These are phyloP conservation scores for Hemisphaericaspora lyxosophila DNA, from an alignment of 1,139 yeast genomes.

Conservation along the genomic window DNA sequence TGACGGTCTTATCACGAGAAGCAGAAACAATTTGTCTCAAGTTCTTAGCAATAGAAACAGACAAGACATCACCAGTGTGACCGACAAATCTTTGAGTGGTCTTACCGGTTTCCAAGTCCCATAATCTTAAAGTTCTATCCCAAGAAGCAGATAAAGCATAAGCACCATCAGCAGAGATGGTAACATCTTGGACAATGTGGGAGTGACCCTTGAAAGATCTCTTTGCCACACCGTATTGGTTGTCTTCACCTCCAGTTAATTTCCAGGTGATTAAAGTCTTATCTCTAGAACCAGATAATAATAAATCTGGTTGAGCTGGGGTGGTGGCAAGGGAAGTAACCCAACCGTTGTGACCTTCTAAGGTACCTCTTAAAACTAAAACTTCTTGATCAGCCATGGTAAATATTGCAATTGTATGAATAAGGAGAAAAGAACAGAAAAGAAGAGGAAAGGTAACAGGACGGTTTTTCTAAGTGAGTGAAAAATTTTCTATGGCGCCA, in stretches of 20 bases:
- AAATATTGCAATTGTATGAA: conserved; percentile 1
- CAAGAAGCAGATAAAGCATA: conserved; percentile 99
- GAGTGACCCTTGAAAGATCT: conserved; percentile 98
- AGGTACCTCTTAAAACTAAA: conserved; percentile 99
- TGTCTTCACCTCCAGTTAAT: conserved; percentile 93
- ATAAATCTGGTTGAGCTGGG: conserved; percentile 96
- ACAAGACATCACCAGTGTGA: conserved; percentile 96
- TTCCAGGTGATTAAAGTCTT: conserved; percentile 98
- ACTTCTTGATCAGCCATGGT: conserved; percentile 80
- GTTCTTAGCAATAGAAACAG: conserved; percentile 95
- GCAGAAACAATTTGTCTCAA: conserved; percentile 98
- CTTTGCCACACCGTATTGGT: conserved; percentile 97
- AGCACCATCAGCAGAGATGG: conserved; percentile 97
- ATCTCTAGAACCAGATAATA: conserved; percentile 98
- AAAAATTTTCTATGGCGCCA: conserved; percentile 2
- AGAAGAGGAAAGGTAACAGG: neutral
- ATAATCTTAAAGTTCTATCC: conserved; percentile 98
- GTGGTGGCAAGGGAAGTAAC: conserved; percentile 99
- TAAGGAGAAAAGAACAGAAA: conserved; percentile 2
- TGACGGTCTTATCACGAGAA: conserved; percentile 98
- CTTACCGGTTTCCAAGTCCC: conserved; percentile 97
- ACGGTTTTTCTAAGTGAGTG: conserved; percentile 1
- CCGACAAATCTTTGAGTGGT: conserved; percentile 96
- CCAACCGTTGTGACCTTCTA: conserved; percentile 88
- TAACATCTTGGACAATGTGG: conserved; percentile 98